Conservation (phyloP, 805 yeast genomes). For the Lipomyces yamadae region DNA sequence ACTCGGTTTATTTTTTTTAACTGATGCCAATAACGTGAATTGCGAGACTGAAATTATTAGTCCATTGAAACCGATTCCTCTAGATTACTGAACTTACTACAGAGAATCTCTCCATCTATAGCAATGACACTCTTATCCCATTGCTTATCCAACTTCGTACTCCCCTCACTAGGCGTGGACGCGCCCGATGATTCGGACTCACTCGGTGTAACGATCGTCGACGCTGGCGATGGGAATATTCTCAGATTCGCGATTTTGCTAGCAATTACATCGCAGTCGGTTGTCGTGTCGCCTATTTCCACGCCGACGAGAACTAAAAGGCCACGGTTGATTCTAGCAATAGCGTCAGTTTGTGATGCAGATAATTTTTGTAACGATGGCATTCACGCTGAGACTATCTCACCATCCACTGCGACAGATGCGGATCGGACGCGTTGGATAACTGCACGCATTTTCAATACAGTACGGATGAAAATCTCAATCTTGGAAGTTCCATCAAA, state of each 20-base stretch:
- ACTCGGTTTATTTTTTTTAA: constrained; percentile 94
- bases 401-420: constrained; percentile 79
- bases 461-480: not conserved
- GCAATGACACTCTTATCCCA: constrained; percentile 80
- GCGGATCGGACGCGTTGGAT: constrained; percentile 89
- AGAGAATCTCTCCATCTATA: constrained; percentile 70
- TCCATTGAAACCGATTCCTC: too few species aligned
- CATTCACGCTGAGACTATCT: constrained; percentile 65
- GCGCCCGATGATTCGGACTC: constrained; percentile 35
- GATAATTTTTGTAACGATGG: not conserved
- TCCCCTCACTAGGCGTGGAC: not conserved
- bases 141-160: constrained; percentile 49
- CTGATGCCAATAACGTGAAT: constrained; percentile 83
- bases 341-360: not conserved
- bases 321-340: constrained; percentile 62
- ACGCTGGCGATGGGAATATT: constrained; percentile 61
- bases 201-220: constrained; percentile 53
- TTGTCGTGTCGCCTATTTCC: constrained; percentile 72
- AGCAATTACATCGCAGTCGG: constrained; percentile 72
- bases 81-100: constrained; percentile 48
- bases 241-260: constrained; percentile 68
- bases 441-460: constrained; percentile 73
- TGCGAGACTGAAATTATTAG: constrained; percentile 66
- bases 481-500: too few species aligned
- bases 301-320: constrained; percentile 84